Percentiles rank a stretch among this genome's conserved stretches.
These are phyloP conservation scores for Cytospora piceicola DNA, from an alignment of 2,329 filamentous ascomycete species.

Conservation along the genomic window DNA sequence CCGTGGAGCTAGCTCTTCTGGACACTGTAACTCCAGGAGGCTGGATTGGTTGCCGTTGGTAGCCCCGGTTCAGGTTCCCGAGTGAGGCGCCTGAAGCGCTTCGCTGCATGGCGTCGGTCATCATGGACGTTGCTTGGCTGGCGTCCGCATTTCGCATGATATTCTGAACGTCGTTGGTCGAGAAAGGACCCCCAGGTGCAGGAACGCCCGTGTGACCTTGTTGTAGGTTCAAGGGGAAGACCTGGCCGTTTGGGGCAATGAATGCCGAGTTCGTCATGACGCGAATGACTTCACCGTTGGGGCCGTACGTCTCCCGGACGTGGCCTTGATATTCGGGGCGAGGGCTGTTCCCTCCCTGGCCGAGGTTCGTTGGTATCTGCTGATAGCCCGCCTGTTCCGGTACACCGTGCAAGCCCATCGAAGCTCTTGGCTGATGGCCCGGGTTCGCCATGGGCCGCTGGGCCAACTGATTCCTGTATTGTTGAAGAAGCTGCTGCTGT, in stretches of 20 bases:
- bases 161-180: constrained; percentile 50
- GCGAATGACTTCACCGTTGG: constrained; percentile 57
- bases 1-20: constrained; percentile 41
- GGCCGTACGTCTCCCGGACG: constrained; percentile 52
- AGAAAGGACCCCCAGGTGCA: constrained; percentile 41
- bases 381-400: constrained; percentile 30
- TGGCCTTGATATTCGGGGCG: constrained; percentile 45
- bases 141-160: constrained; percentile 52
- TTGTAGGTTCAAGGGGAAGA: constrained; percentile 34
- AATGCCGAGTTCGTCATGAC: constrained; percentile 54
- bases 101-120: constrained; percentile 55
- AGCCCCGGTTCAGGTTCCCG: constrained; percentile 42
- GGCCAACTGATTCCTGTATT: constrained; percentile 51
- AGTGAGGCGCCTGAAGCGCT: constrained; percentile 53
- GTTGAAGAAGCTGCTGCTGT: constrained; percentile 48
- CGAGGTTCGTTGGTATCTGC: constrained; percentile 33
- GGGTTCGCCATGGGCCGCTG: constrained; percentile 48
- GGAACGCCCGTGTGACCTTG: constrained; percentile 30
- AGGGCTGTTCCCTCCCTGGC: constrained; percentile 38
- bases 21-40: constrained; percentile 50
- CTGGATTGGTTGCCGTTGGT: constrained; percentile 39
- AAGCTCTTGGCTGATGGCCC: constrained; percentile 48
- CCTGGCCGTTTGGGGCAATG: constrained; percentile 25
- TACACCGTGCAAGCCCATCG: constrained; percentile 45
- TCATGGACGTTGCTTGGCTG: constrained; percentile 46